Evolutionary conservation across 2,329 filamentous ascomycete species (phyloP).

Genomic region (Epichloe scottii): DNA sequence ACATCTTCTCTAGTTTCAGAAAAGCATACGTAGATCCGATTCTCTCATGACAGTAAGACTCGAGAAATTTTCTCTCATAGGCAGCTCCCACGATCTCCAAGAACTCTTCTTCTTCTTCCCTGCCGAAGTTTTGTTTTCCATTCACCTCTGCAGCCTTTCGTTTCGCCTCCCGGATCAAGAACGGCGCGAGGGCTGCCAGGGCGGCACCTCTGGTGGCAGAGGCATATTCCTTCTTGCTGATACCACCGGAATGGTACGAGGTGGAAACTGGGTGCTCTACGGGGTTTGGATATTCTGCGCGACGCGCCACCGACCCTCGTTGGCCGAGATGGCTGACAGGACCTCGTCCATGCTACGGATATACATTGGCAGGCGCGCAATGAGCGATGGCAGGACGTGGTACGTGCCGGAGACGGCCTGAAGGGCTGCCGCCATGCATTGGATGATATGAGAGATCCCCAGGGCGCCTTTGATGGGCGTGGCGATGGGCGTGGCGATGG

Average conservation of each 20-base stretch:
- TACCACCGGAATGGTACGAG: not conserved
- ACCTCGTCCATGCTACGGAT: too few relatives aligned
- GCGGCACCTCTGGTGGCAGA: not conserved
- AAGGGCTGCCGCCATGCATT: too few relatives aligned
- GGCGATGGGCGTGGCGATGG: too few relatives aligned
- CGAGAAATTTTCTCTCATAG: not conserved
- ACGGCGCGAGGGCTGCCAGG: not conserved
- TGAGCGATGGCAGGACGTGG: too few relatives aligned
- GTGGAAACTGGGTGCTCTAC: too few relatives aligned
- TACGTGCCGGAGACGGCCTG: too few relatives aligned
- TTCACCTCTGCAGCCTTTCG: not conserved
- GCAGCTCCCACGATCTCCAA: not conserved
- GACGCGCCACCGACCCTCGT: too few relatives aligned
- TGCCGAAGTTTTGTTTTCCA: not conserved
- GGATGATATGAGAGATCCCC: too few relatives aligned
- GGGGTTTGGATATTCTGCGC: too few relatives aligned
- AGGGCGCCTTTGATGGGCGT: too few relatives aligned
- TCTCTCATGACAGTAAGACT: not conserved
- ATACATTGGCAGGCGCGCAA: too few relatives aligned
- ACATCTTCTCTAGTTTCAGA: not conserved
- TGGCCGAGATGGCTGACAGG: too few relatives aligned
- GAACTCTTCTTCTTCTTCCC: not conserved
- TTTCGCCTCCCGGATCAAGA: not conserved
- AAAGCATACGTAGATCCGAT: not conserved
- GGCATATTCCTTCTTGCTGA: not conserved